A percentile compares a stretch with the other conserved stretches of the same genome.
Conservation (phyloP, 495 filamentous ascomycete species). For the Penicillium lagena region DNA sequence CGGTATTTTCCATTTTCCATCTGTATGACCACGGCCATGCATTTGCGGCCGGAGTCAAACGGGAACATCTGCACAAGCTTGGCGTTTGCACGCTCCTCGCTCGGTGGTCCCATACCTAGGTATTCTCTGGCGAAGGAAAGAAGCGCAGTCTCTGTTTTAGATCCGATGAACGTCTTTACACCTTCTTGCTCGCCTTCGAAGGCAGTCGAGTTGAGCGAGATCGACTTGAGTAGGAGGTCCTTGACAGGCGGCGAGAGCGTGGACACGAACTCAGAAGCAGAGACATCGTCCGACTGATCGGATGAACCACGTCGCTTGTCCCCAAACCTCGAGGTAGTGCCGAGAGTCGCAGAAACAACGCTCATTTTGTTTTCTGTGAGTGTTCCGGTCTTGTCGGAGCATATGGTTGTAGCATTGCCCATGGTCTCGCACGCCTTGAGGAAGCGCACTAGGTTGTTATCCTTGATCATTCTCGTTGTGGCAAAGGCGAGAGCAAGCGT, state of each 20-base stretch:
- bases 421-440: slow-evolving; percentile 96
- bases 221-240: slow-evolving; percentile 63
- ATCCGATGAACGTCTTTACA: slow-evolving; percentile 66
- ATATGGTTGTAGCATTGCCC: slow-evolving; percentile 95
- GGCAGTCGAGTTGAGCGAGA: slow-evolving; percentile 81
- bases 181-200: slow-evolving; percentile 75
- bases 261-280: slow-evolving; percentile 53
- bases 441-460: slow-evolving; percentile 89
- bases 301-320: slow-evolving; percentile 37
- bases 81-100: slow-evolving; percentile 63
- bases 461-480: slow-evolving; percentile 89
- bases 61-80: slow-evolving; percentile 69
- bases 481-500: slow-evolving; percentile 92
- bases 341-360: slow-evolving; percentile 72
- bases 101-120: slow-evolving; percentile 67
- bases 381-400: slow-evolving; percentile 95
- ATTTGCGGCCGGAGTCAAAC: slow-evolving; percentile 82
- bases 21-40: slow-evolving; percentile 77
- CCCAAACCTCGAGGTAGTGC: slow-evolving; percentile 61
- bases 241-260: slow-evolving; percentile 53
- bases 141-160: slow-evolving; percentile 85
- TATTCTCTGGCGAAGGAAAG: slow-evolving; percentile 67
- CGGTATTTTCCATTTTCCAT: slow-evolving; percentile 59
- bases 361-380: slow-evolving; percentile 93
- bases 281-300: slow-evolving; percentile 30